Evolutionary conservation across 2,329 filamentous ascomycete species (phyloP), one percentile per base, ranked within the genome.

Genomic region (Monilinia fructigena): DNA sequence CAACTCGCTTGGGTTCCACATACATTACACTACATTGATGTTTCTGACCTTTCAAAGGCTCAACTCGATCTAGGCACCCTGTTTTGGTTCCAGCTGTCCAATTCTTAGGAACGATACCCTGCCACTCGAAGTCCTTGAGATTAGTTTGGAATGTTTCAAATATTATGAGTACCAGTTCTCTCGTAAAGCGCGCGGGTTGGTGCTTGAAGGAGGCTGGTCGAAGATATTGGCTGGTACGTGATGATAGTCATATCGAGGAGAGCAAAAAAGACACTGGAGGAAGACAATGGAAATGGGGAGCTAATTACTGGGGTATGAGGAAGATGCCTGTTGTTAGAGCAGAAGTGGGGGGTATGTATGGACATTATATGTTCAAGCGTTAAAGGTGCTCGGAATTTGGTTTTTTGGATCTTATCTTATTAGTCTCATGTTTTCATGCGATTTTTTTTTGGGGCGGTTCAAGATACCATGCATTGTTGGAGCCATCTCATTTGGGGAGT

Each of bases 281-380:
- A 56, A 81, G 88, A 42, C 79, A 80, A 73, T 95, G 91, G 91
- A 95, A 95, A 81, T 90, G 92, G 89, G 91, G 91, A 42, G 91
- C 91, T 59, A 85, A 86, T 72, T 91, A 87, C 79, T 94, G 91
- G 91, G 91, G 91, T 48, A 93, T 93, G 87, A 84, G 90, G 69
- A 95, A 86, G 76, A 77, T 85, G 35, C 83, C 84, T 2, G 81
- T 86, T 69, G 82, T 81, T 18, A 77, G 81, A 47, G 81, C 82
- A 11, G 83, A 86, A 67, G 83, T 86, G 7, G 83, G 83, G 31
- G 84, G 84, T 4, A 80, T 86, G 73, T 86, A 86, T 73, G 83
- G 82, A 52, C 82, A 84, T 74, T 86, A 85, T 72, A 85, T 85
- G 80, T 86, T 85, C 73, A 84, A 84, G 74, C 65, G 72, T 38